Evolutionary conservation across 257 asterid species (phyloP), one percentile per base, ranked within the genome.

Genomic region (Solanum virginianum): DNA sequence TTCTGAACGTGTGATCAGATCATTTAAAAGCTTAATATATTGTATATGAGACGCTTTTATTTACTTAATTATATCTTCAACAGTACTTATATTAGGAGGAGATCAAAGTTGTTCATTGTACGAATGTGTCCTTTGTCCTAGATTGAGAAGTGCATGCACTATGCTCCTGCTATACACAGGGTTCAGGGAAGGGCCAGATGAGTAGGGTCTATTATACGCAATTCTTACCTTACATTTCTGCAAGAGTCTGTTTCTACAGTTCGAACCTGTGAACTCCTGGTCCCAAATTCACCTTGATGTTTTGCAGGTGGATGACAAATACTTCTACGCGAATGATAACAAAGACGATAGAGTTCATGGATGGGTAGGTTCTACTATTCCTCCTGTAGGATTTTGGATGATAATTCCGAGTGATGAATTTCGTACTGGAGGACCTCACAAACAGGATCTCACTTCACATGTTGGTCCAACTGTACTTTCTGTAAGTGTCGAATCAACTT

Each of bases 401-500:
- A 92, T 96, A 51, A 94, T 98, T 7, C 96, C 99, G 1, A 94
- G 97, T 88, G 91, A 93, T 24, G 99, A 96, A 81, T 96, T 96
- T 83, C 92, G 92, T 83, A 91, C 93, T 2, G 98, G 89, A 3
- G 99, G 99, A 7, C 99, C 98, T 12, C 86, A 92, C 51, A 96
- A 94, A 88, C 98, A 96, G 84, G 98, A 96, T 84, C 98, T 96
- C 54, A 93, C 98, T 14, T 93, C 99, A 54, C 99, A 96, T 66
- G 93, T 96, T 22, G 99, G 98, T 80, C 97, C 99, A 4, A 90
- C 89, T 45, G 75, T 93, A n/a, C 89, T 96, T 7, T 96, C 98
- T 0, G 99, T 95, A 86, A 80, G 98, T 91, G 6, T 51, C 55
- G 60, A 18, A 26, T 14, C 24, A 20, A 65, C 45, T 65, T 65